Conservation (phyloP, 805 yeast genomes). For the Candida arabinofermentans region DNA sequence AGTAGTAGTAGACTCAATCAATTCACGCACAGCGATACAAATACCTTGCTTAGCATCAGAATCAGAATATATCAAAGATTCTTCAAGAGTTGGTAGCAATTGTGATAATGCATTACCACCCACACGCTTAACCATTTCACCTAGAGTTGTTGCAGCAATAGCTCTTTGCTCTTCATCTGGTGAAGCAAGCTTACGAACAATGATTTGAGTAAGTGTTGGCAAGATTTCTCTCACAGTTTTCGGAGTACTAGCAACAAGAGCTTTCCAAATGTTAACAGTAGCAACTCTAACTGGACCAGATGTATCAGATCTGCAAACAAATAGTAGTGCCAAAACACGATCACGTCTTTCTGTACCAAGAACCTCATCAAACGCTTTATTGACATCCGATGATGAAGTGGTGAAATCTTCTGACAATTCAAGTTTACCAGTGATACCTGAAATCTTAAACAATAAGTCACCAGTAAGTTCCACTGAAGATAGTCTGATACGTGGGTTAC, state of each 20-base stretch:
- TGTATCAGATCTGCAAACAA: conserved; percentile 90
- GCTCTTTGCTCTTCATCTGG: conserved; percentile 71
- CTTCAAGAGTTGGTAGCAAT: conserved; percentile 79
- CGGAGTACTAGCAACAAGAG: conserved; percentile 93
- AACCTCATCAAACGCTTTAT: conserved; percentile 63
- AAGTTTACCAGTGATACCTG: conserved; percentile 80
- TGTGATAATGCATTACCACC: conserved; percentile 84
- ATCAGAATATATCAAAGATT: conserved; percentile 55
- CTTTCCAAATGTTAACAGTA: conserved; percentile 94
- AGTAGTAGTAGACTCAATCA: conserved; percentile 66
- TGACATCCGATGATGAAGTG: conserved; percentile 47
- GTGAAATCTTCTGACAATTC: conserved; percentile 57
- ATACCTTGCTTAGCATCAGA: conserved; percentile 94
- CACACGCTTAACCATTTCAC: conserved; percentile 91
- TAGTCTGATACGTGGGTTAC: conserved; percentile 79
- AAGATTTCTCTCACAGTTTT: conserved; percentile 88
- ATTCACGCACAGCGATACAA: conserved; percentile 86
- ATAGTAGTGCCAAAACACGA: conserved; percentile 77
- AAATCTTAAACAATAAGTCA: conserved; percentile 87
- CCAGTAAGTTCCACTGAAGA: conserved; percentile 95
- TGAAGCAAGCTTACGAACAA: conserved; percentile 82
- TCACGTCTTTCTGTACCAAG: conserved; percentile 89
- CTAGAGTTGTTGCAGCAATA: conserved; percentile 90
- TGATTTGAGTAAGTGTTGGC: conserved; percentile 74
- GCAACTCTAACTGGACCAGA: conserved; percentile 84